Percentiles rank a stretch among this genome's conserved stretches.
phyloP scores from a whole-genome alignment of 176 grass and related monocot genomes.

The Poa pratensis region DNA sequence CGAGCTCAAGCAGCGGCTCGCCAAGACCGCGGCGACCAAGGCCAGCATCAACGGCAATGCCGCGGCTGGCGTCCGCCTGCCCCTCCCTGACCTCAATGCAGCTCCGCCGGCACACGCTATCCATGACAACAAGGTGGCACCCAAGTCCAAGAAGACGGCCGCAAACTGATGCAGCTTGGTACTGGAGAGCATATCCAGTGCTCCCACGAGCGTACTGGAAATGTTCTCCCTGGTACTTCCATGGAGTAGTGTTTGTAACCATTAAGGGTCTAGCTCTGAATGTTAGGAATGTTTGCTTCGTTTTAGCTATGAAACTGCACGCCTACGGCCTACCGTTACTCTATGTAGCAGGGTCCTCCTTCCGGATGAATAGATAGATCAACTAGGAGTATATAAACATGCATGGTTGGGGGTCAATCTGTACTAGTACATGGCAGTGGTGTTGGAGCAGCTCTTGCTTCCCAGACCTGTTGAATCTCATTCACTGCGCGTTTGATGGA shows the following conservation, averaged over 20 bases:
- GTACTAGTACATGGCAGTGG: slow-evolving; percentile 24
- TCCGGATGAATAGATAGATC: slow-evolving; percentile 48
- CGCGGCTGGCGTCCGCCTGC: neutral
- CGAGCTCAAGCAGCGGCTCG: slow-evolving; percentile 74
- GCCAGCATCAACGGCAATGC: slow-evolving; percentile 23
- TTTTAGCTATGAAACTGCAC: slow-evolving; percentile 36
- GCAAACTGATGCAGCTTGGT: slow-evolving; percentile 38
- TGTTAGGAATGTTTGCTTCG: slow-evolving; percentile 42
- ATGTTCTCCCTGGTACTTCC: slow-evolving; percentile 1
- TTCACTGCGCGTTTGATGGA: slow-evolving; percentile 30
- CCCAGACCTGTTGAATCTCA: slow-evolving; percentile 10
- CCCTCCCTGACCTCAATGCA: slow-evolving; percentile 72
- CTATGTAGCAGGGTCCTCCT: slow-evolving; percentile 34
- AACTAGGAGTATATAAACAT: slow-evolving; percentile 51
- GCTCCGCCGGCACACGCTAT: slow-evolving; percentile 20
- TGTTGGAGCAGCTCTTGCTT: slow-evolving; percentile 35
- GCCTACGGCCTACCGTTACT: neutral
- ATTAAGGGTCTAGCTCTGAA: slow-evolving; percentile 32
- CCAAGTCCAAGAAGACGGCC: slow-evolving; percentile 43
- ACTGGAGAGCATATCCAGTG: neutral
- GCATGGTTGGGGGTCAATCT: slow-evolving; percentile 28
- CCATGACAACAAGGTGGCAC: slow-evolving; percentile 42
- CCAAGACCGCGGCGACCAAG: slow-evolving; percentile 41
- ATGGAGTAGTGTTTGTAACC: slow-evolving; percentile 17
- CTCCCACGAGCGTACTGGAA: neutral